A percentile compares a stretch with the other conserved stretches of the same genome.
These are phyloP conservation scores for Globisporangium rhizosaccharum DNA, from an alignment of 352 stramenopile genomes.

Conservation along the genomic window DNA sequence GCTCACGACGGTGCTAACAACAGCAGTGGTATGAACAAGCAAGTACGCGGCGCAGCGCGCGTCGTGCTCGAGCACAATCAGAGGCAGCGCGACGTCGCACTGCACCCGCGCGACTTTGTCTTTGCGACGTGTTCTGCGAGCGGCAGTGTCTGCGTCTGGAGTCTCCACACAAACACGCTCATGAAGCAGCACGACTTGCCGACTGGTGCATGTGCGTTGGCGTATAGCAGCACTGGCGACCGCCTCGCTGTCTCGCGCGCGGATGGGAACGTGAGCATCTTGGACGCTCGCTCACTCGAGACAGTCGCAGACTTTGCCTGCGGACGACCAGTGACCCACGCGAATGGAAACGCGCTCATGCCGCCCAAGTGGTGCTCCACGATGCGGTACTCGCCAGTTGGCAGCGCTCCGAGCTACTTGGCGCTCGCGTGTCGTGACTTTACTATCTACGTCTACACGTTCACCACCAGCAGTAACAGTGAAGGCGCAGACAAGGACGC, in stretches of 20 bases:
- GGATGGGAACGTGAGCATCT: constrained; percentile 30
- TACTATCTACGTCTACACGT: constrained; percentile 68
- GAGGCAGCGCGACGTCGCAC: constrained; percentile 22
- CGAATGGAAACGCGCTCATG: constrained; percentile 3
- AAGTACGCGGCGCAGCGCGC: not conserved
- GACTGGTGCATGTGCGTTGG: constrained; percentile 17
- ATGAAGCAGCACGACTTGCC: constrained; percentile 16
- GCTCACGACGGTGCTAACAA: not conserved
- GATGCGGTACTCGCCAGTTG: constrained; percentile 42
- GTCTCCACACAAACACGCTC: constrained; percentile 31
- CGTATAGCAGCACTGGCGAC: constrained; percentile 32
- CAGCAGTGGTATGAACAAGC: not conserved
- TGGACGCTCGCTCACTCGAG: constrained; percentile 26
- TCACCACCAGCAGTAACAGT: not conserved
- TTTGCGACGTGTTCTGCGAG: constrained; percentile 36
- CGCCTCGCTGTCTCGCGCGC: constrained; percentile 39
- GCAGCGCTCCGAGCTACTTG: constrained; percentile 18
- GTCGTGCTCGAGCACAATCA: constrained; percentile 24
- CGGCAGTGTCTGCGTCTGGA: constrained; percentile 33
- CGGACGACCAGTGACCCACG: constrained; percentile 1
- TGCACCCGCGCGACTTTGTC: constrained; percentile 32
- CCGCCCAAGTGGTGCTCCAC: constrained; percentile 44
- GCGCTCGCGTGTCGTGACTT: constrained; percentile 60
- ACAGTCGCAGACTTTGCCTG: constrained; percentile 19
- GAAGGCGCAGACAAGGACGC: constrained; percentile 7